Evolutionary conservation across 2,329 filamentous ascomycete species (phyloP), one percentile per base, ranked within the genome.

Genomic region (Pestalotiopsis sp.): DNA sequence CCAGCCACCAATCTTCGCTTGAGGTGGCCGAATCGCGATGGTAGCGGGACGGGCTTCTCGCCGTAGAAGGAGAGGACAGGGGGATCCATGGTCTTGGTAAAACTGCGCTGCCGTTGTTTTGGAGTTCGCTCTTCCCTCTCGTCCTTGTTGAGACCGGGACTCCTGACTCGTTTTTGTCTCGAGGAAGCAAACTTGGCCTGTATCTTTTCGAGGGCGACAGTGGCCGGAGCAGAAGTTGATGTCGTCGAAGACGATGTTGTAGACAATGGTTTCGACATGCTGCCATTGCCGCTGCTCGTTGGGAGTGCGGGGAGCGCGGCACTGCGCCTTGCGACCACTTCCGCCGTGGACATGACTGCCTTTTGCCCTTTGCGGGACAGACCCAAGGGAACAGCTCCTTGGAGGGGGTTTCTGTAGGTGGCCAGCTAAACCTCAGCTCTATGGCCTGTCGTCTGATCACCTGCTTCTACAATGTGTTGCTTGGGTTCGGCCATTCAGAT

Each of bases 61-160:
- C 86, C 86, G 82, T 87, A 89, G 71, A 88, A 88, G 1, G 86
- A 87, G 62, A 88, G 77, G 64, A 87, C 83, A 20, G 86, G 85
- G 9, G 83, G 80, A 68, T 87, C 84, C 79, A 85, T 84, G 74
- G 73, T 79, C 63, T 78, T 77, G 4, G 74, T 74, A 66, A 78
- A 75, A 58, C 72, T 70, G 66, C 75, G 72, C 68, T 76, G 75
- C 70, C 76, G 73, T 65, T 72, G 75, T 71, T 79, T 79, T 25
- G 75, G 70, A 67, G 71, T 74, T 70, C 77, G 71, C 65, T 75
- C 76, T 63, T 77, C 75, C 71, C 72, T 75, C 63, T 78, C 73
- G 13, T 79, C 77, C 23, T 31, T 59, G 61, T 25, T 49, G 20
- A 41, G 49, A n/a, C 52, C 56, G 60, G 71, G 74, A 68, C 74